Base-by-base conservation (phyloP, 768 basidiomycete genomes). In the Exidia glandulosa region DNA sequence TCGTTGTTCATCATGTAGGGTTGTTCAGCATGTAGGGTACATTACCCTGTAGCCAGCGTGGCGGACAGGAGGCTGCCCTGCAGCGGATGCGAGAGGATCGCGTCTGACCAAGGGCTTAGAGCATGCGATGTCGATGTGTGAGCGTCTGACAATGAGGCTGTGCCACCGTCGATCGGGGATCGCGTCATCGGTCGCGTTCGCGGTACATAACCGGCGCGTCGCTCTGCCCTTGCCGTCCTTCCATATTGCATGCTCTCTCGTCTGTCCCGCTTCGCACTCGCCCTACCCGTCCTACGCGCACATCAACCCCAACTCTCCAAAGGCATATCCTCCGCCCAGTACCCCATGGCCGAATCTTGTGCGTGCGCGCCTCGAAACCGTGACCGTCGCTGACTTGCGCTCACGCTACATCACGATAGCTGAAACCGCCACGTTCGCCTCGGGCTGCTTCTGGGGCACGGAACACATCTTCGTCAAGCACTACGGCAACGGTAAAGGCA, bases 381-480 rank as follows among this genome's bases (percentile, higher is more conserved):
- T 7, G 16, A 14, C 6, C 19, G 16, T 10, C 41, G 41, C 41
- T 12, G 19, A 19, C 41, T 45, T 6, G 19, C n/a, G n/a, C n/a
- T n/a, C n/a, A n/a, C n/a, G n/a, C n/a, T n/a, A n/a, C n/a, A n/a
- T n/a, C n/a, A 19, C 41, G 41, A 45, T 29, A 54, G 56, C 9
- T 14, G 63, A 64, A 36, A 30, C 57, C 41, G 63, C 63, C 7
- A 62, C 62, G 16, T 63, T 65, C 50, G 77, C 82, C 4, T 74
- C 78, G 9, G 87, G 89, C 25, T 90, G 89, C 67, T 91, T 91
- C 72, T 90, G 89, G 90, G 90, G 89, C 19, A 85, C 86, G 23
- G 87, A 92, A 65, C 88, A 91, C 66, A 88, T 90, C 69, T 91
- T 90, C 70, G 67, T 88, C 58, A 88, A 89, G 72, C 79, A 89